These are phyloP conservation scores for Aspergillus flavus DNA, from an alignment of 2,329 filamentous ascomycete genomes.

Conservation along the genomic window DNA sequence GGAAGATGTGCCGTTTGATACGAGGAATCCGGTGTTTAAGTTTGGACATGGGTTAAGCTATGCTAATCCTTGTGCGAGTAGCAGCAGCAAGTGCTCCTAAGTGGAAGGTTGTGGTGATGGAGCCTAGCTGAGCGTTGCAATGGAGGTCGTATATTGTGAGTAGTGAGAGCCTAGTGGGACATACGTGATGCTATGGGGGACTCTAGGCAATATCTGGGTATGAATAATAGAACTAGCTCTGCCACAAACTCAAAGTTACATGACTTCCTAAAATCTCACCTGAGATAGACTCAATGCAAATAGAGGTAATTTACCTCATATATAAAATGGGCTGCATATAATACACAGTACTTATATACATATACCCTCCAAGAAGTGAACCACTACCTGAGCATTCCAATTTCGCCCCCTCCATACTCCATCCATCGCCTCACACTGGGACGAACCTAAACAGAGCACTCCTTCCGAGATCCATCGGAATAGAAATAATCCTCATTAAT, in stretches of 20 bases:
- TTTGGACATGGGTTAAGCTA: background rate
- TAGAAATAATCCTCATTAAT: conserved; percentile 1
- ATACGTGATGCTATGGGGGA: no score
- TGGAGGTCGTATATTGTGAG: no score
- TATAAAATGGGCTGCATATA: no score
- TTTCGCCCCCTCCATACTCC: no score
- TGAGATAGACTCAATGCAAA: background rate
- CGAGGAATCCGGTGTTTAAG: conserved; percentile 6
- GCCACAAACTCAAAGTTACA: no score
- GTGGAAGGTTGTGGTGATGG: background rate
- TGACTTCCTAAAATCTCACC: accelerated
- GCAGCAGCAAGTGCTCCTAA: background rate
- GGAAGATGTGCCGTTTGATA: conserved; percentile 12
- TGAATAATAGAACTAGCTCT: accelerated
- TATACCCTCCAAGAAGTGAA: background rate
- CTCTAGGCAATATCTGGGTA: background rate
- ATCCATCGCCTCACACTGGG: background rate
- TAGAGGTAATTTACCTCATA: no score
- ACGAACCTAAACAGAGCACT: background rate
- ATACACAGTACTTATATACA: accelerated
- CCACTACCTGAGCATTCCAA: background rate
- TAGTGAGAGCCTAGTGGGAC: no score
- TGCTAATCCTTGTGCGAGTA: background rate
- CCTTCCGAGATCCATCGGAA: background rate
- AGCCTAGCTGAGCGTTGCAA: background rate